Evolutionary conservation across 768 basidiomycete species (phyloP).

Genomic region (Pleurotus platypus): DNA sequence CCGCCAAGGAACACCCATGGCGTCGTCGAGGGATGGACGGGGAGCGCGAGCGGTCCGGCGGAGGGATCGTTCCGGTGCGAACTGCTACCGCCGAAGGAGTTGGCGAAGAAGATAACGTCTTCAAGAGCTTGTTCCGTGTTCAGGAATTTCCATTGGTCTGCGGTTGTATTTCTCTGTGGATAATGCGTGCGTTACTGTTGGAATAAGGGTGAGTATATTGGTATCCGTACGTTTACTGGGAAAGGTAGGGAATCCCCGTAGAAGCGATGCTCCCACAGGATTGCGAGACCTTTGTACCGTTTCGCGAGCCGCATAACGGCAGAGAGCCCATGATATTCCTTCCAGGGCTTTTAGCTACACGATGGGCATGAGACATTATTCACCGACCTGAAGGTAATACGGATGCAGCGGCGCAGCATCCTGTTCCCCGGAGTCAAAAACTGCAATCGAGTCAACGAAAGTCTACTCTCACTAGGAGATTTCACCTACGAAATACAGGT

Average conservation of each 20-base stretch:
- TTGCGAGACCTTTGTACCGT: constrained; percentile 41
- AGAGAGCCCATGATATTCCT: constrained; percentile 48
- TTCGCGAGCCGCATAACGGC: constrained; percentile 45
- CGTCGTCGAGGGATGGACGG: constrained; percentile 36
- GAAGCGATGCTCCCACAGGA: constrained; percentile 49
- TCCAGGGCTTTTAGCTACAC: neutral
- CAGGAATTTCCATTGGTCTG: constrained; percentile 42
- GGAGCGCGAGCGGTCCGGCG: constrained; percentile 9
- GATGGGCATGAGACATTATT: neutral
- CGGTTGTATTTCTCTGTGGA: constrained; percentile 39
- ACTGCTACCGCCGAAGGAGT: constrained; percentile 24
- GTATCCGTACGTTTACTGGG: constrained; percentile 34
- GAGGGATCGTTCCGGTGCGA: constrained; percentile 10
- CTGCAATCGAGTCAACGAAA: constrained; percentile 17
- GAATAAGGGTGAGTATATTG: neutral
- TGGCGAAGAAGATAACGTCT: constrained; percentile 47
- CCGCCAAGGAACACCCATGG: constrained; percentile 50
- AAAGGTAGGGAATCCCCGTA: constrained; percentile 47
- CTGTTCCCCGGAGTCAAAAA: constrained; percentile 51
- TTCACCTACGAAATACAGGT: constrained; percentile 39
- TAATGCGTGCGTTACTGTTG: no score
- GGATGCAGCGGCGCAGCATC: constrained; percentile 43
- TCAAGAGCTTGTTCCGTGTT: constrained; percentile 48
- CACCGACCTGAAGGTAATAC: constrained; percentile 42
- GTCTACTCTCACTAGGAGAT: neutral